Percentiles rank a stretch among this genome's conserved stretches.
phyloP scores from a whole-genome alignment of 441 rosid species.

The Aleurites moluccanus region DNA sequence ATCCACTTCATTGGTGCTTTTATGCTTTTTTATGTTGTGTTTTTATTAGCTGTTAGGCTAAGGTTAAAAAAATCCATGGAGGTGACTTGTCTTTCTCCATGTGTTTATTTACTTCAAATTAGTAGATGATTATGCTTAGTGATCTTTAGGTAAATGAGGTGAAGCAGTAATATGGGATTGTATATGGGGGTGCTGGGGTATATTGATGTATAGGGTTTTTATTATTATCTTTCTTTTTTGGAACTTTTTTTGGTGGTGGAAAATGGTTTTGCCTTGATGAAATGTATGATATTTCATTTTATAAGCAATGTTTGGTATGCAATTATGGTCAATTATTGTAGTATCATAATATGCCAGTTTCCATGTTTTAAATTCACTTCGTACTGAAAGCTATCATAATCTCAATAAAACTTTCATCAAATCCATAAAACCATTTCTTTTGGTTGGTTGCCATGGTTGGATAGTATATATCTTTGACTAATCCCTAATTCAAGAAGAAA shows the following conservation, averaged over 20 bases:
- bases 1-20: not conserved
- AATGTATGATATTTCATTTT: not conserved
- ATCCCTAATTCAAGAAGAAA: not conserved
- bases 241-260: slow-evolving; percentile 1
- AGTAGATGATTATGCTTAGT: too few relatives aligned
- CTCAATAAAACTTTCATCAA: too few relatives aligned
- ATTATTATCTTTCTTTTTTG: too few relatives aligned
- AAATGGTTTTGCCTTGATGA: not conserved
- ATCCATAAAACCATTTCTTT: too few relatives aligned
- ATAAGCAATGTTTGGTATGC: too few relatives aligned
- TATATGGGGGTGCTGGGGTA: slow-evolving; percentile 4
- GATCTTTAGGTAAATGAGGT: not conserved
- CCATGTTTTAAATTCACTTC: not conserved
- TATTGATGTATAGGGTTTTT: slow-evolving; percentile 19
- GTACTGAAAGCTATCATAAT: too few relatives aligned
- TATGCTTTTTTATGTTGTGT: not conserved
- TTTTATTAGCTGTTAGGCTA: not conserved
- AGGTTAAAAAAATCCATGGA: not conserved
- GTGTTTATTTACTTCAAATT: too few relatives aligned
- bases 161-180: not conserved
- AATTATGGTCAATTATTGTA: too few relatives aligned
- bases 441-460: too few relatives aligned
- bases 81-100: not conserved
- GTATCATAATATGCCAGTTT: not conserved
- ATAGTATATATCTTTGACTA: too few relatives aligned